phyloP scores from a whole-genome alignment of 805 yeast genomes.

The Starmerella potacharoeniae region DNA sequence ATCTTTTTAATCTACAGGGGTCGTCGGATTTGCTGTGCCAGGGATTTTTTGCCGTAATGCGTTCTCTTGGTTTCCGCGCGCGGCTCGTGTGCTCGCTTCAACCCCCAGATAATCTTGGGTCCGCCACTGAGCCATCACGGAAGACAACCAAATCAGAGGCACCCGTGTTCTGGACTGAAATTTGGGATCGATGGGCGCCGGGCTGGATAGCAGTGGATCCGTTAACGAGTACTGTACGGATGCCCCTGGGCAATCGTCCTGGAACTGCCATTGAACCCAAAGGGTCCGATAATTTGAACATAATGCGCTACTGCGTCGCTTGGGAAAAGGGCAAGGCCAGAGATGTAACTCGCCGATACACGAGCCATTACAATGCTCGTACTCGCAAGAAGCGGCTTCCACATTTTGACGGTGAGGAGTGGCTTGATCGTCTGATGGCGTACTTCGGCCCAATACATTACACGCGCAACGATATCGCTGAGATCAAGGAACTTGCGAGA shows the following conservation, averaged over 20 bases:
- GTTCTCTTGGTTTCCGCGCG: slow-evolving; percentile 61
- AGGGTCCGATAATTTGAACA: slow-evolving; percentile 42
- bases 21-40: slow-evolving; percentile 72
- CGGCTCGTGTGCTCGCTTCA: slow-evolving; percentile 75
- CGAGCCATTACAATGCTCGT: slow-evolving; percentile 58
- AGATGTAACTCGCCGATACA: slow-evolving; percentile 80
- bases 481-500: slow-evolving; percentile 47
- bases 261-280: slow-evolving; percentile 66
- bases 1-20: slow-evolving; percentile 44
- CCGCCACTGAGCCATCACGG: slow-evolving; percentile 3
- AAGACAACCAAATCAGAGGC: slow-evolving; percentile 8
- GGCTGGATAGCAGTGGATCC: slow-evolving; percentile 88
- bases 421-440: slow-evolving; percentile 41
- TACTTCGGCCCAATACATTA: slow-evolving; percentile 24
- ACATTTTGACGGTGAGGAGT: slow-evolving; percentile 33
- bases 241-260: slow-evolving; percentile 33
- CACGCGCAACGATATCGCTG: slow-evolving; percentile 33
- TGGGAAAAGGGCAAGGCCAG: slow-evolving; percentile 57
- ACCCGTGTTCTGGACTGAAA: slow-evolving; percentile 90
- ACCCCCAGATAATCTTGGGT: slow-evolving; percentile 56
- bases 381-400: slow-evolving; percentile 64
- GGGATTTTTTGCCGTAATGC: slow-evolving; percentile 66
- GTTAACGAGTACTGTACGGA: slow-evolving; percentile 49
- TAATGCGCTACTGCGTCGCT: slow-evolving; percentile 64
- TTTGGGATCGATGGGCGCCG: slow-evolving; percentile 64